phyloP scores from a whole-genome alignment of 78 protist species.

The Diacronema lutheri region DNA sequence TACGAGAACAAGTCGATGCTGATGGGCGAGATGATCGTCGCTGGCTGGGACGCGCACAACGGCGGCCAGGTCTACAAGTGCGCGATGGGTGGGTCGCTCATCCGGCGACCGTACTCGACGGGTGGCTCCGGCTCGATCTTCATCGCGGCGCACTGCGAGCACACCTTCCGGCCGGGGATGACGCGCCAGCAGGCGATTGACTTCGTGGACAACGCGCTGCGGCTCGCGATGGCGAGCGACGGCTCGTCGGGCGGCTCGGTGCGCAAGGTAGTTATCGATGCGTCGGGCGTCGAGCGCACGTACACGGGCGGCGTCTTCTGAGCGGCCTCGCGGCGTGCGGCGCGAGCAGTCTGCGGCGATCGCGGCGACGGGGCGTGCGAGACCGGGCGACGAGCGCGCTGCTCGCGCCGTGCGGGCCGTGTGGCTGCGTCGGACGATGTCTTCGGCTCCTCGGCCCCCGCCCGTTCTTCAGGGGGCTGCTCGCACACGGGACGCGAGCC shows the following conservation, averaged over 20 bases:
- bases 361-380: too few relatives aligned
- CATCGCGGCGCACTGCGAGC: constrained; percentile 93
- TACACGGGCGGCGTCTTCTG: background rate
- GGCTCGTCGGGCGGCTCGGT: constrained; percentile 97
- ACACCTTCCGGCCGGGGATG: constrained; percentile 83
- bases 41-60: constrained; percentile 89
- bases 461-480: too few relatives aligned
- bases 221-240: constrained; percentile 94
- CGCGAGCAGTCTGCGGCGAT: too few relatives aligned
- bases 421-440: too few relatives aligned
- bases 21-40: constrained; percentile 92
- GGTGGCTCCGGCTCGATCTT: constrained; percentile 55
- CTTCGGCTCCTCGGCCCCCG: too few relatives aligned
- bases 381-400: too few relatives aligned
- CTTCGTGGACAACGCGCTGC: constrained; percentile 76
- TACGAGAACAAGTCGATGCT: constrained; percentile 86
- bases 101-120: constrained; percentile 6
- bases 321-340: too few relatives aligned
- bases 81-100: constrained; percentile 88
- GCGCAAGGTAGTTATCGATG: constrained; percentile 77
- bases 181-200: constrained; percentile 78
- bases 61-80: constrained; percentile 88
- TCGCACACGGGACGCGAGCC: too few relatives aligned
- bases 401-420: too few relatives aligned
- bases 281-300: constrained; percentile 68